A percentile compares a stretch with the other conserved stretches of the same genome.
Conservation (phyloP, 768 basidiomycete species). For the Suillus hirtellus region DNA sequence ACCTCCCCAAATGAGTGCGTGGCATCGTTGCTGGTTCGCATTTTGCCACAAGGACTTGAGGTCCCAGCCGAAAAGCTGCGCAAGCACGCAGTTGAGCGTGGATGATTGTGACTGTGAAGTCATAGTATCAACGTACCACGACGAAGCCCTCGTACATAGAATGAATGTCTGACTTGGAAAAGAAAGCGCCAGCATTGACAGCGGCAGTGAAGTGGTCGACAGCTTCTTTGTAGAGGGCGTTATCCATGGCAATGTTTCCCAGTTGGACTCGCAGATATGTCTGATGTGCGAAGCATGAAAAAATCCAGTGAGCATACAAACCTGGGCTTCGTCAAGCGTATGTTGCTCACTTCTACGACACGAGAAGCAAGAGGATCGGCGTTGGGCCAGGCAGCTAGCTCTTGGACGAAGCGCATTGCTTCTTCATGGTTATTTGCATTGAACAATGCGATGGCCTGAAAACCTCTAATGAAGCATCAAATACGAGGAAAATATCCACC, state of each 20-base stretch:
- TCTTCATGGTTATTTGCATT: neutral
- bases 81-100: neutral
- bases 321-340: neutral
- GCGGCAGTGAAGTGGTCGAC: neutral
- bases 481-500: neutral
- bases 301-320: neutral
- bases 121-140: neutral
- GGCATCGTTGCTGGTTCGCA: neutral
- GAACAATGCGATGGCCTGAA: neutral
- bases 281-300: neutral
- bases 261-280: neutral
- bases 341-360: neutral
- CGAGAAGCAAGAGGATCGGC: neutral
- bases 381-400: neutral
- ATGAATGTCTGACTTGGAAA: neutral
- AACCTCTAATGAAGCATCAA: neutral
- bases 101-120: neutral
- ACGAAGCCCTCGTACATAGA: neutral
- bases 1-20: neutral
- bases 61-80: slow-evolving; percentile 1
- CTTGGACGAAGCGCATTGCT: neutral
- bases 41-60: slow-evolving; percentile 1
- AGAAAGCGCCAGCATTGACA: neutral
- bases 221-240: neutral
- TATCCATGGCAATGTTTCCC: neutral